Evolutionary conservation across 2,329 filamentous ascomycete species (phyloP).

Genomic region (Annulohypoxylon truncatum): DNA sequence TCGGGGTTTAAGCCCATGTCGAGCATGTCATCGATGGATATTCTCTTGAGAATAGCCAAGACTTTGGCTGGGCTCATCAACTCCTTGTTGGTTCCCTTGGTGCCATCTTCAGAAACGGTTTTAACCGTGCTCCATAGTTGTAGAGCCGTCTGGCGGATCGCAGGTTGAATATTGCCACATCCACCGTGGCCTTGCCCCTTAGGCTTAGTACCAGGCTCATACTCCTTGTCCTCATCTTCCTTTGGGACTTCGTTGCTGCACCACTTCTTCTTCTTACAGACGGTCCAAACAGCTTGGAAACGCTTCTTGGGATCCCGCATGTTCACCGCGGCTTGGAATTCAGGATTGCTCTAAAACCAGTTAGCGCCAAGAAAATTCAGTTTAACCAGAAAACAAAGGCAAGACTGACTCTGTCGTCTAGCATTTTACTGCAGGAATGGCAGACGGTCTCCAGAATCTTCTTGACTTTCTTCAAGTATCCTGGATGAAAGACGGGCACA

Average conservation of each 20-base stretch:
- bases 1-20: slow-evolving; percentile 94
- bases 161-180: slow-evolving; percentile 91
- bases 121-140: slow-evolving; percentile 83
- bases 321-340: slow-evolving; percentile 83
- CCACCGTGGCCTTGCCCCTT: slow-evolving; percentile 80
- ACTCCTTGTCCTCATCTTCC: slow-evolving; percentile 72
- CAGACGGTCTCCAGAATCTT: slow-evolving; percentile 99
- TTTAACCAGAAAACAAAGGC: slow-evolving; percentile 65
- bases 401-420: slow-evolving; percentile 97
- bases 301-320: slow-evolving; percentile 93
- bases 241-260: slow-evolving; percentile 85
- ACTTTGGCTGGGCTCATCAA: slow-evolving; percentile 86
- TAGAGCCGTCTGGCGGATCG: slow-evolving; percentile 87
- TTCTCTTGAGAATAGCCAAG: slow-evolving; percentile 86
- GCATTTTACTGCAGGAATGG: slow-evolving; percentile 97
- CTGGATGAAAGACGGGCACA: slow-evolving; percentile 92
- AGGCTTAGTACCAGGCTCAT: slow-evolving; percentile 68
- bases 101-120: slow-evolving; percentile 80
- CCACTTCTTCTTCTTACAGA: slow-evolving; percentile 87
- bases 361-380: slow-evolving; percentile 70
- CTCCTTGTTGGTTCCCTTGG: slow-evolving; percentile 80
- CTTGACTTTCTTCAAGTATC: slow-evolving; percentile 99
- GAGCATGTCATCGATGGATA: slow-evolving; percentile 81
- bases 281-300: slow-evolving; percentile 90
- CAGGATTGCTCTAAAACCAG: slow-evolving; percentile 78